Evolutionary conservation across 495 filamentous ascomycete species (phyloP), one percentile per base, ranked within the genome.

Genomic region (Aspergillus indologenus): DNA sequence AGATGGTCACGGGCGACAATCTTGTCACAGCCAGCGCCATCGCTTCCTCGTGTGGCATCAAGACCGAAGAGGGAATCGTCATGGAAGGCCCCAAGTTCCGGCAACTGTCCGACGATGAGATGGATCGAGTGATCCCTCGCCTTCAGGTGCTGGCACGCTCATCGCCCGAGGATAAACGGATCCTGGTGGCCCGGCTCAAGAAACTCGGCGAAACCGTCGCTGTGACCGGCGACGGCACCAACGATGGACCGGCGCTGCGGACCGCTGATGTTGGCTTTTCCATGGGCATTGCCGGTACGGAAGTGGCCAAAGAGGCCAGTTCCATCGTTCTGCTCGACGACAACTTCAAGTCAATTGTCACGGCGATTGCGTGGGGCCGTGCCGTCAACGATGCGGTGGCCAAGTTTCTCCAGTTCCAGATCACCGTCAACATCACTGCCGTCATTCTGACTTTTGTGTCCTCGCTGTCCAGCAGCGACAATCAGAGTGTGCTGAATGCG

Each of bases 281-380:
- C 49, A 96, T 96, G 91, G 91, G 91, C 48, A 92, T 94, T 61
- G 84, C 90, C 48, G 91, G 91, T 42, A 96, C 91, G 6, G 91
- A 94, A 67, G 91, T 96, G n/a, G 91, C 91, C 24, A 96, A 96
- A 75, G 91, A 96, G 68, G 91, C 91, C 9, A 94, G 90, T 52
- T 90, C 89, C 18, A 96, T 96, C 61, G 93, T 96, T 65, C 83
- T 95, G 8, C 88, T 96, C 79, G 90, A 96, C 67, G 91, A 96
- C 68, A 94, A 95, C 73, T 96, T 96, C 75, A 77, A 79, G 58
- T 92, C 89, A 14, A 96, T 94, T 61, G 87, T 95, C 58, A 94
- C 90, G 65, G 91, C 91, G 1, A 83, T 96, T 64, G 89, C 90
- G 71, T 96, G 91, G 91, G 91, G 91, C 7, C 88, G 91, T 49